These are phyloP conservation scores for Glycine latifolia DNA, from an alignment of 306 rosid species.

Conservation along the genomic window DNA sequence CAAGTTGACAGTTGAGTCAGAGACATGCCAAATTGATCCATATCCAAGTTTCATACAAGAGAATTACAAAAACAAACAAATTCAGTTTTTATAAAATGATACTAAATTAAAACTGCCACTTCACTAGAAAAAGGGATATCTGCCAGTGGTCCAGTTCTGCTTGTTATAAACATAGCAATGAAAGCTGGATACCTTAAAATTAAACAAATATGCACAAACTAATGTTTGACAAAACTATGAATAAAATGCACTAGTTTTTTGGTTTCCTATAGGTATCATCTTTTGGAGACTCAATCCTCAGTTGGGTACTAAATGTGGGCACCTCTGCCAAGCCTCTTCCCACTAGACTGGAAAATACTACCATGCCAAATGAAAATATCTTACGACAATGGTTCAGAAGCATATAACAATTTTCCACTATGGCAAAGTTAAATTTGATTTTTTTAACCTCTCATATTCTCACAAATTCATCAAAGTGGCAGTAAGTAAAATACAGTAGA, in stretches of 20 bases:
- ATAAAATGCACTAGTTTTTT: neutral
- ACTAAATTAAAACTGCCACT: neutral
- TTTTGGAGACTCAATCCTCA: neutral
- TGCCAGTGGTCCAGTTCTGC: neutral
- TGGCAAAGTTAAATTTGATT: slow-evolving; percentile 16
- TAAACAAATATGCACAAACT: slow-evolving; percentile 9
- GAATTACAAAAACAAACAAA: slow-evolving; percentile 19
- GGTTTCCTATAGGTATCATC: neutral
- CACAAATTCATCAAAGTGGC: neutral
- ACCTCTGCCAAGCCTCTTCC: neutral
- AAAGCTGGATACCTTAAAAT: slow-evolving; percentile 13
- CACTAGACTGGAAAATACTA: neutral
- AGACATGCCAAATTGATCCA: slow-evolving; percentile 21
- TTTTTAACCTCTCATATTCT: neutral
- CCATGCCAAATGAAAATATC: slow-evolving; percentile 12
- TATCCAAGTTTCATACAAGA: neutral
- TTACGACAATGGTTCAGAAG: neutral
- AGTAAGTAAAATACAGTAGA: slow-evolving; percentile 8
- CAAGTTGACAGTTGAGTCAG: slow-evolving; percentile 7
- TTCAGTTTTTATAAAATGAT: slow-evolving; percentile 25
- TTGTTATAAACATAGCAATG: neutral
- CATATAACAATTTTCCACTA: neutral
- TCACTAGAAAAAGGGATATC: slow-evolving; percentile 17
- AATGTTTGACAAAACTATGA: slow-evolving; percentile 6
- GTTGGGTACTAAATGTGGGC: neutral